Evolutionary conservation across 2,329 filamentous ascomycete species (phyloP), one percentile per base, ranked within the genome.

Genomic region (Periconia digitata): DNA sequence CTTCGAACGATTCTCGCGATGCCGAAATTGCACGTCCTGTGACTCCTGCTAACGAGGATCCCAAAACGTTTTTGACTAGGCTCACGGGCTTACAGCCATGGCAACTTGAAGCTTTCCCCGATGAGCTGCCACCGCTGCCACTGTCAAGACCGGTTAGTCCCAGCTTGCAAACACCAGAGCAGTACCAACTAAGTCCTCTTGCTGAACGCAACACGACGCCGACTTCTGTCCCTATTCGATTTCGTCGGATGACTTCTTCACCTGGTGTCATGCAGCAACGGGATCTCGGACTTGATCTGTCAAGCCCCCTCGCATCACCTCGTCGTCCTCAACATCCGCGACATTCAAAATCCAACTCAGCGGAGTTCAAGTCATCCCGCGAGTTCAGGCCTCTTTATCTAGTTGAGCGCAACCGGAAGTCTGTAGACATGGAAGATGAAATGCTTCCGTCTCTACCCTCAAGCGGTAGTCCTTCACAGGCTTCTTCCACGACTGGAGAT

Each of bases 351-450:
- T 71, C 75, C 1, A 73, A 71, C 44, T 82, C 79, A 1, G 72
- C 74, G 4, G 79, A 83, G 52, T 82, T 82, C 62, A 76, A 73
- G 50, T 72, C 71, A 38, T 82, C 73, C 54, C 79, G 79, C 16
- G 90, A 94, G 64, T 86, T 92, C 61, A 85, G 88, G 57, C 92
- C 92, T 0, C 74, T 96, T 8, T 92, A 89, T 70, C 84, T 96
- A 18, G 83, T 95, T 6, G 89, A 95, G 68, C 84, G 78, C 23
- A 82, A 70, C 38, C 56, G 67, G 18, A 70, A 71, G 46, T 56
- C 62, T 17, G 52, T 59, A 18, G 66, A 69, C 29, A 45, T 64
- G 13, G 60, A 63, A 5, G 71, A 63, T 7, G 72, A 77, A 36
- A 62, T 74, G 3, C 67, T 84, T 2, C 81, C 83, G 6, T 78